Conservation (phyloP, 2,329 filamentous ascomycete genomes). For the Colletotrichum sansevieriae region DNA sequence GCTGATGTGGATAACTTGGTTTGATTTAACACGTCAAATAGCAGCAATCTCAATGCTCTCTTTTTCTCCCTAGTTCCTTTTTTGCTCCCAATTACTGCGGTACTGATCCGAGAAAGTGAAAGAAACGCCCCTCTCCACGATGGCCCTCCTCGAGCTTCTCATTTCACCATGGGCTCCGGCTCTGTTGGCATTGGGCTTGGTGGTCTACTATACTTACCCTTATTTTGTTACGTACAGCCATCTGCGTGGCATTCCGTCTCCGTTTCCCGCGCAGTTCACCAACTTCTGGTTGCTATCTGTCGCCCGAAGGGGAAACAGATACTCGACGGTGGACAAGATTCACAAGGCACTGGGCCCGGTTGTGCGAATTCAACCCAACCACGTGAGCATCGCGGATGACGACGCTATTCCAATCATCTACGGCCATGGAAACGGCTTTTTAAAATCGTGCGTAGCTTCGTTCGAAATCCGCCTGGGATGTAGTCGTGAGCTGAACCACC, state of each 20-base stretch:
- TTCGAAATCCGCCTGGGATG: rapidly evolving
- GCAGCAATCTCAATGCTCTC: not conserved
- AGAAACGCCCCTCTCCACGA: not conserved
- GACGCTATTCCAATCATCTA: slow-evolving; percentile 83
- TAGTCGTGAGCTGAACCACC: not conserved
- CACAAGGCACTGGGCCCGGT: slow-evolving; percentile 85
- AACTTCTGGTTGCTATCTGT: slow-evolving; percentile 84
- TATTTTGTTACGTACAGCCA: slow-evolving; percentile 68
- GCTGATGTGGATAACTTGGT: not conserved
- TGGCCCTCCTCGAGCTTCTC: slow-evolving; percentile 35
- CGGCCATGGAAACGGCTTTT: slow-evolving; percentile 81
- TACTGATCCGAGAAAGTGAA: not conserved
- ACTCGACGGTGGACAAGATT: slow-evolving; percentile 73
- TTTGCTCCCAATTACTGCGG: not conserved
- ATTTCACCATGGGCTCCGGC: slow-evolving; percentile 38
- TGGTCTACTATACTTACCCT: slow-evolving; percentile 58
- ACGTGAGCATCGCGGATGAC: slow-evolving; percentile 85
- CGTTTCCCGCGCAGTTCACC: slow-evolving; percentile 74
- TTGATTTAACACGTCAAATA: not conserved
- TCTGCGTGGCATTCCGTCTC: slow-evolving; percentile 70
- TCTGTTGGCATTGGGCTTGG: slow-evolving; percentile 23
- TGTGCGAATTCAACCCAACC: slow-evolving; percentile 86
- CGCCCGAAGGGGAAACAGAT: slow-evolving; percentile 75
- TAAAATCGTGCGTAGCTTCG: slow-evolving; percentile 70
- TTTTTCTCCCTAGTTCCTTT: not conserved